phyloP scores from a whole-genome alignment of 495 filamentous ascomycete species.

The Patellaria atrata region DNA sequence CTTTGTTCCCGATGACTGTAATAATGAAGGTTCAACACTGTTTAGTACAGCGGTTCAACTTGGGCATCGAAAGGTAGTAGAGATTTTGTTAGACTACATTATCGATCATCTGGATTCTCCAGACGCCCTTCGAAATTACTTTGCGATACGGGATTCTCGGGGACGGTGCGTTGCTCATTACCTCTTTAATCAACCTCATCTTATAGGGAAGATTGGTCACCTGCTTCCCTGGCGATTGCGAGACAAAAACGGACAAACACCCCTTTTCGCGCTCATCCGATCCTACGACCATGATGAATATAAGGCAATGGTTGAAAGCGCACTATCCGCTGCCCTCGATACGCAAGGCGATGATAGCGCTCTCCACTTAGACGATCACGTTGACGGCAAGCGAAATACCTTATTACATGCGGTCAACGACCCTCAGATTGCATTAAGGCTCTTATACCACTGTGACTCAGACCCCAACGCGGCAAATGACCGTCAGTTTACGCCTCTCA shows the following conservation, averaged over 20 bases:
- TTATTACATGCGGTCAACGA: slow-evolving; percentile 87
- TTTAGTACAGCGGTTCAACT: slow-evolving; percentile 90
- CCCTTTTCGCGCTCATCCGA: slow-evolving; percentile 82
- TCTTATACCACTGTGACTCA: slow-evolving; percentile 71
- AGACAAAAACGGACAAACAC: slow-evolving; percentile 94
- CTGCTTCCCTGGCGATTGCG: slow-evolving; percentile 77
- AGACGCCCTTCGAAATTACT: slow-evolving; percentile 45
- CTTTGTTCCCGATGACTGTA: slow-evolving; percentile 63
- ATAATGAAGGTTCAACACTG: slow-evolving; percentile 78
- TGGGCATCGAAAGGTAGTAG: slow-evolving; percentile 57
- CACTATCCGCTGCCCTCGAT: slow-evolving; percentile 55
- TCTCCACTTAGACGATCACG: slow-evolving; percentile 82
- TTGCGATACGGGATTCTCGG: slow-evolving; percentile 61
- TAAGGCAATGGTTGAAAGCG: slow-evolving; percentile 65
- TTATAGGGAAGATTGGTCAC: slow-evolving; percentile 59
- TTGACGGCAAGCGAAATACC: slow-evolving; percentile 87
- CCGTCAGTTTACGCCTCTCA: slow-evolving; percentile 85
- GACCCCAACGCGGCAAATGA: slow-evolving; percentile 95
- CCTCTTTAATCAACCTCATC: slow-evolving; percentile 76
- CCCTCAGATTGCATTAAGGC: slow-evolving; percentile 54
- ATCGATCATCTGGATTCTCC: slow-evolving; percentile 35
- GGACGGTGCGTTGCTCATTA: slow-evolving; percentile 89
- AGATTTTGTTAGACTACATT: slow-evolving; percentile 57
- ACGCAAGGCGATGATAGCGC: slow-evolving; percentile 63
- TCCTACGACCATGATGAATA: slow-evolving; percentile 93